phyloP scores from a whole-genome alignment of 2,329 filamentous ascomycete species.

The Calonectria leucothoes region DNA sequence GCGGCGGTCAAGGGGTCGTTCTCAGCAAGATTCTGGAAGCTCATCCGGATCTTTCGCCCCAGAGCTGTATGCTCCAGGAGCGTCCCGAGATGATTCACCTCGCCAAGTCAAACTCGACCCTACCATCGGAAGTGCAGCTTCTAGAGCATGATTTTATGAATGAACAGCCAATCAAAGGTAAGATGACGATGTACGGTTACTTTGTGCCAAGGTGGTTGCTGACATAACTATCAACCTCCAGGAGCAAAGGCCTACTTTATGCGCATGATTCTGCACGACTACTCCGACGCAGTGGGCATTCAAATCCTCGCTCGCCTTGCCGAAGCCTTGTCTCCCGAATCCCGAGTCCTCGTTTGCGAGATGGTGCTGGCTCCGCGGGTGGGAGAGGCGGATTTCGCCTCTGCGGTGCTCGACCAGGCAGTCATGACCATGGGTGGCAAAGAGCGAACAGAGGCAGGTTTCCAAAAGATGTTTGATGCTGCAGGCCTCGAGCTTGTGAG shows the following conservation, averaged over 20 bases:
- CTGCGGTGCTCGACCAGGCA: slow-evolving; percentile 45
- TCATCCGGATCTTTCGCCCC: slow-evolving; percentile 39
- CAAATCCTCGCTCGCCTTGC: slow-evolving; percentile 43
- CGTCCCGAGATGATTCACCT: slow-evolving; percentile 41
- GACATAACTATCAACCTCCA: slow-evolving; percentile 11
- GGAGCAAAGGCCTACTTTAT: slow-evolving; percentile 50
- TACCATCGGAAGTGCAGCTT: slow-evolving; percentile 36
- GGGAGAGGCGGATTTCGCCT: slow-evolving; percentile 43
- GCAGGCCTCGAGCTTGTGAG: slow-evolving; percentile 45
- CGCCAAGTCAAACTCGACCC: slow-evolving; percentile 26
- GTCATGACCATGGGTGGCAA: slow-evolving; percentile 51
- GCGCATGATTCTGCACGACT: slow-evolving; percentile 50
- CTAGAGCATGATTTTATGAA: slow-evolving; percentile 45
- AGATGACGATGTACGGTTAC: not conserved
- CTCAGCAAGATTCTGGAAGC: slow-evolving; percentile 45
- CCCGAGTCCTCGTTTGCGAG: slow-evolving; percentile 47
- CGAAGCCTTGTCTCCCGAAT: slow-evolving; percentile 42
- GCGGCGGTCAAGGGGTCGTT: slow-evolving; percentile 45
- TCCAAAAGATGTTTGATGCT: slow-evolving; percentile 42
- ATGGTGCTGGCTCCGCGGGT: slow-evolving; percentile 46
- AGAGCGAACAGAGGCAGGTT: slow-evolving; percentile 44
- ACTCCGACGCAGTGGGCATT: slow-evolving; percentile 41
- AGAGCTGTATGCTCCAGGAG: slow-evolving; percentile 43
- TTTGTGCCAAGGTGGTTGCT: not conserved
- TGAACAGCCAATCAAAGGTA: slow-evolving; percentile 46